Evolutionary conservation across 306 rosid species (phyloP).

Genomic region (Lotus japonicus): DNA sequence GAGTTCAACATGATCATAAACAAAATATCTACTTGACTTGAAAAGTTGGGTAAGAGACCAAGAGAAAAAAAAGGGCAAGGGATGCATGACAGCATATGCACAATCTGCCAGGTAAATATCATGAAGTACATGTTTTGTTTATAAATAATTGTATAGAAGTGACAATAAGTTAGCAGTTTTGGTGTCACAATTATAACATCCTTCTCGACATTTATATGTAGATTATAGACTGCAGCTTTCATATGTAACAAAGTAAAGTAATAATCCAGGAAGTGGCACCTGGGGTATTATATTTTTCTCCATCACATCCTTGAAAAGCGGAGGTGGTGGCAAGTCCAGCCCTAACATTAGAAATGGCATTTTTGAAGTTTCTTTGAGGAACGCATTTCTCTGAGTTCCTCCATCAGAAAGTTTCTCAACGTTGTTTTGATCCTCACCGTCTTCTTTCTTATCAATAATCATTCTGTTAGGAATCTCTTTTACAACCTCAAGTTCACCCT

Average conservation of each 20-base stretch:
- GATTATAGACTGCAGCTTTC: background rate
- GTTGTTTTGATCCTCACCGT: constrained; percentile 35
- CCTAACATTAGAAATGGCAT: constrained; percentile 98
- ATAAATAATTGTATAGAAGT: too few species aligned
- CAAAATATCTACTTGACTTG: too few species aligned
- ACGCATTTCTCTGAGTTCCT: constrained; percentile 35
- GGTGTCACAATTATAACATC: too few species aligned
- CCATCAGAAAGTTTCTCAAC: constrained; percentile 37
- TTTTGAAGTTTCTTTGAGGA: constrained; percentile 51
- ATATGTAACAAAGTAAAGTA: background rate
- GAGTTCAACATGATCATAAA: too few species aligned
- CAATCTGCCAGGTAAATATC: too few species aligned
- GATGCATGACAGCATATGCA: too few species aligned
- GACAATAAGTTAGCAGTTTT: too few species aligned
- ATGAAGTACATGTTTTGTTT: too few species aligned
- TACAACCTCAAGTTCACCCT: constrained; percentile 97
- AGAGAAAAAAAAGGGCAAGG: too few species aligned
- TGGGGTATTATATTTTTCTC: constrained; percentile 98
- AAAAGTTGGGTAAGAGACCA: too few species aligned
- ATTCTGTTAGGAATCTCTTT: constrained; percentile 70
- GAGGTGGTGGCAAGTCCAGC: constrained; percentile 96
- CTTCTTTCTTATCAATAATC: constrained; percentile 54
- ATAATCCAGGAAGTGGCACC: constrained; percentile 36
- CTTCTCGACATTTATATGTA: background rate
- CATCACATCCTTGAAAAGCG: constrained; percentile 95